A percentile compares a stretch with the other conserved stretches of the same genome.
Evolutionary conservation across 306 rosid genomes (phyloP).

Genomic region (Senna siamea): DNA sequence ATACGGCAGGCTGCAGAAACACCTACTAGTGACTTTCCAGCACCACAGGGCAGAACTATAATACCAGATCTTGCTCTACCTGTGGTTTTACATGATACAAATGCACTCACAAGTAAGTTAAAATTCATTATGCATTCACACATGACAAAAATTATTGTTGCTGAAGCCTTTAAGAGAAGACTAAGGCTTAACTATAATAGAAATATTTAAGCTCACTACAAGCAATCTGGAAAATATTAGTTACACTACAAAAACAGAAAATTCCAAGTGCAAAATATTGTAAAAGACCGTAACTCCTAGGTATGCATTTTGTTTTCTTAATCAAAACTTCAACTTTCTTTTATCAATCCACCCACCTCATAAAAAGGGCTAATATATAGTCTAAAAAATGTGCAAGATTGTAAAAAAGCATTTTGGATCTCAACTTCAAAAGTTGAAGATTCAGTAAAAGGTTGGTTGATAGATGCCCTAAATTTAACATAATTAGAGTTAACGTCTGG

Average conservation of each 20-base stretch:
- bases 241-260: constrained; percentile 20
- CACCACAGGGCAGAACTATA: constrained; percentile 96
- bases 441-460: constrained; percentile 8
- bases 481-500: constrained; percentile 23
- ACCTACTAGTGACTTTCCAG: constrained; percentile 97
- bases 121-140: constrained; percentile 23
- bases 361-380: constrained; percentile 6
- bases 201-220: neutral
- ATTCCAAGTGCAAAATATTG: neutral
- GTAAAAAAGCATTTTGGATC: neutral
- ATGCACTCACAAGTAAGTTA: constrained; percentile 26
- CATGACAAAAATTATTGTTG: constrained; percentile 23
- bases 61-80: constrained; percentile 99
- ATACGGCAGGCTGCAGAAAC: constrained; percentile 97
- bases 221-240: constrained; percentile 8
- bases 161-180: constrained; percentile 24
- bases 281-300: constrained; percentile 24
- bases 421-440: constrained; percentile 18
- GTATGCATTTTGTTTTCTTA: constrained; percentile 3
- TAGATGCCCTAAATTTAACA: constrained; percentile 21
- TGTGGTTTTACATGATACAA: constrained; percentile 42
- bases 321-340: constrained; percentile 8
- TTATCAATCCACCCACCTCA: neutral
- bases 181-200: constrained; percentile 2
- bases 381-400: constrained; percentile 26